Evolutionary conservation across 257 asterid genomes (phyloP).

Genomic region (Galeopsis tetrahit): DNA sequence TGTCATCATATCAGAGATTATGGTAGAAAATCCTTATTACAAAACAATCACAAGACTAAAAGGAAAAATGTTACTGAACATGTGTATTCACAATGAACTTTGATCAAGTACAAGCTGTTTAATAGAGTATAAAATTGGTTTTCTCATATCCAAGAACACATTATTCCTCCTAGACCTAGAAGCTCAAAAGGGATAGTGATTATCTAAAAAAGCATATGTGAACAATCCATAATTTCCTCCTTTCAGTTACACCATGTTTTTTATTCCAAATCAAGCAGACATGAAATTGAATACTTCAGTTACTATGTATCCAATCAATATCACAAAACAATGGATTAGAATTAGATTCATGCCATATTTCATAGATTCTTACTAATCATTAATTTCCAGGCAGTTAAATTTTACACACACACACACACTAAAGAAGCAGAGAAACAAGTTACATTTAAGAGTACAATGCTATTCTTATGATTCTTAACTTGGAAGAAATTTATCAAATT

Average conservation of each 20-base stretch:
- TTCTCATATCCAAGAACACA: conserved; percentile 20
- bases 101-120: conserved; percentile 2
- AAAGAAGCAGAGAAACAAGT: conserved; percentile 10
- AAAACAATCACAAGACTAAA: not conserved
- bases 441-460: conserved; percentile 2
- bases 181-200: conserved; percentile 4
- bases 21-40: not conserved
- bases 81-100: not conserved
- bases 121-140: not conserved
- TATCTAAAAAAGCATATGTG: not conserved
- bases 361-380: not conserved
- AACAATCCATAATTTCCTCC: not conserved
- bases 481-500: not conserved
- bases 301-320: conserved; percentile 4
- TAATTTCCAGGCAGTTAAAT: conserved; percentile 8
- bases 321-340: not conserved
- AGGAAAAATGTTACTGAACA: not conserved
- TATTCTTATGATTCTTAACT: not conserved
- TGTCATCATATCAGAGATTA: conserved; percentile 4
- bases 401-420: conserved; percentile 1
- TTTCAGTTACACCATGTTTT: not conserved
- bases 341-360: not conserved
- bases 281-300: conserved; percentile 9
- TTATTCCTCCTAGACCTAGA: conserved; percentile 2
- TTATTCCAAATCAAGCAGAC: conserved; percentile 19